Base-by-base conservation (phyloP, 2,329 filamentous ascomycete genomes). In the Nannizzia gypsea region DNA sequence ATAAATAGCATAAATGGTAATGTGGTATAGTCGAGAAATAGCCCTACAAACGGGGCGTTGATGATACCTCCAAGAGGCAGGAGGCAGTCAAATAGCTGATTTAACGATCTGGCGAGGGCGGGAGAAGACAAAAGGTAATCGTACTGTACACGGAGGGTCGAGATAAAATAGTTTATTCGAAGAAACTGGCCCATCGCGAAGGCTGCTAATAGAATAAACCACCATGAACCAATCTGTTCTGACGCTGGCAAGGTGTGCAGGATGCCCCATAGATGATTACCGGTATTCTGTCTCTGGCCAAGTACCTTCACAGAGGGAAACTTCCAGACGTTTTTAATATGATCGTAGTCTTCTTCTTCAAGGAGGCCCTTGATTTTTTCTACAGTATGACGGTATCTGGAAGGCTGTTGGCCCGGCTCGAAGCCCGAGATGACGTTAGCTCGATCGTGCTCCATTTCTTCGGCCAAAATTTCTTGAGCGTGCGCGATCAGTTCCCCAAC, bases 121-220 rank as follows among this genome's bases (percentile, higher is more conserved):
- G 78, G 76, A 6, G 83, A 83, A 46, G 79, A 78, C 15, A 96
- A 81, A 59, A 96, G 81, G 65, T 85, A 86, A 34, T 85, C 81
- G 73, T 96, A 96, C 71, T 96, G 91, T 0, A 84, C 78, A 4
- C 86, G 80, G 64, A 93, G 86, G 0, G 89, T 93, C 3, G 89
- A 87, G 60, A 95, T 89, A 70, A 93, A 92, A 77, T 88, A 93
- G 75, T 95, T 95, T 79, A 93, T 92, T 31, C 86, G 80, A 6
- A 83, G 84, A 83, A 87, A 87, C 72, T 87, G 84, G 50, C 87
- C 73, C 36, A 86, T 78, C 59, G 88, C 93, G 69, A 95, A 90
- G 15, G 89, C 73, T 6, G 87, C 86, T 66, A 95, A 87, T 40
- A 95, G 79, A 13, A 90, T 78, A 71, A 93, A 96, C 90, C 90